Conservation (phyloP, 2,329 filamentous ascomycete genomes). For the Hypoxylon sp. region DNA sequence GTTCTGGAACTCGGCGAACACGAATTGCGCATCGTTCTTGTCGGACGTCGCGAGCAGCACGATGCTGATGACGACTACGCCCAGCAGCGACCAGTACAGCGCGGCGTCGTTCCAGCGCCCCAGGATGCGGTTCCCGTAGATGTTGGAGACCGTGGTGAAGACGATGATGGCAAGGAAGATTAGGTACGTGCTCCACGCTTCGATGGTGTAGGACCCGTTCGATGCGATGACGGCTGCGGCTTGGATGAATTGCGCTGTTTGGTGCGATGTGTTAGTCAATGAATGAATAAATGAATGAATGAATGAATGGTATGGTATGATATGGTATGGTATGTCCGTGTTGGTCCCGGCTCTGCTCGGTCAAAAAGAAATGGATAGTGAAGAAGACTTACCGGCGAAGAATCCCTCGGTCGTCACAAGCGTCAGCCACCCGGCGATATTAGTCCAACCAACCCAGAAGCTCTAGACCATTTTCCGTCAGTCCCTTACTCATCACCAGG, state of each 20-base stretch:
- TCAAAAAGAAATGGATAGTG: not conserved
- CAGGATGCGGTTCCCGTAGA: slow-evolving; percentile 60
- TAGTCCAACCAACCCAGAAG: slow-evolving; percentile 63
- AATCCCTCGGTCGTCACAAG: slow-evolving; percentile 62
- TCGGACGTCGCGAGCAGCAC: slow-evolving; percentile 59
- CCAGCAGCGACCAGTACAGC: slow-evolving; percentile 60
- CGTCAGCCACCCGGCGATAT: slow-evolving; percentile 63
- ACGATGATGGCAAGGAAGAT: slow-evolving; percentile 60
- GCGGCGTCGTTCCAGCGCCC: slow-evolving; percentile 61
- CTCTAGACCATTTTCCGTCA: slow-evolving; percentile 52
- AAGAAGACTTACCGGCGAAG: slow-evolving; percentile 56
- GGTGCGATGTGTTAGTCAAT: slow-evolving; percentile 12
- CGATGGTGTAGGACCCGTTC: slow-evolving; percentile 56
- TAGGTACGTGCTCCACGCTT: slow-evolving; percentile 59
- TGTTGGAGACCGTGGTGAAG: slow-evolving; percentile 58
- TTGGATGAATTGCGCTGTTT: slow-evolving; percentile 60
- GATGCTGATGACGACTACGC: slow-evolving; percentile 61
- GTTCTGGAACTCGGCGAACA: slow-evolving; percentile 63
- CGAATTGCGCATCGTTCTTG: slow-evolving; percentile 60
- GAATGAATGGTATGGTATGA: too few species aligned
- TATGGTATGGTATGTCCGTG: not conserved
- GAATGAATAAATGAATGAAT: too few species aligned
- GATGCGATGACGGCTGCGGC: slow-evolving; percentile 61
- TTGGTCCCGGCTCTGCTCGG: not conserved
- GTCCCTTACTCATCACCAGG: not conserved